phyloP scores from a whole-genome alignment of 192 early-diverging fungal species.

The Entomortierella parvispora region DNA sequence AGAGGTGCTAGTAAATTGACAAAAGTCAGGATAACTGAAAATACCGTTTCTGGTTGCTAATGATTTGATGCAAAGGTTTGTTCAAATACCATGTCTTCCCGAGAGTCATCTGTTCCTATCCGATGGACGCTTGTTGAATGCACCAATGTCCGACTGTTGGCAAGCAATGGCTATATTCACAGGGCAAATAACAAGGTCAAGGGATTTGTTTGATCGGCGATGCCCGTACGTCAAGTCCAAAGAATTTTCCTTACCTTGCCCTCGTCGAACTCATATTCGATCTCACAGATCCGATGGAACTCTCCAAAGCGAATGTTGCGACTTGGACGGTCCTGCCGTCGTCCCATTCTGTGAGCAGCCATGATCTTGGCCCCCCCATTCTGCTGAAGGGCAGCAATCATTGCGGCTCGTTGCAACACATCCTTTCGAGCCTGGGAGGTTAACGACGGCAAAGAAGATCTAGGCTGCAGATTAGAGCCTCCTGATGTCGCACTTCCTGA shows the following conservation, averaged over 20 bases:
- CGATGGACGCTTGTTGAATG: conserved; percentile 24
- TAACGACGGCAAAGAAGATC: conserved; percentile 34
- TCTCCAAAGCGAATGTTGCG: conserved; percentile 43
- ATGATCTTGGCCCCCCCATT: conserved; percentile 46
- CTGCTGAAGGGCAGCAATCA: conserved; percentile 48
- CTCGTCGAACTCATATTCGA: conserved; percentile 37
- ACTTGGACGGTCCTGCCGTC: conserved; percentile 39
- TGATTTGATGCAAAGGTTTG: neutral
- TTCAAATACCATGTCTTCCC: conserved; percentile 30
- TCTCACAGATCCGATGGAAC: conserved; percentile 45
- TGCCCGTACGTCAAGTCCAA: no score
- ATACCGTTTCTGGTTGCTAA: no score
- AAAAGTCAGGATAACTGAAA: no score
- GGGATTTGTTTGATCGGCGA: neutral
- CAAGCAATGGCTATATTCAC: conserved; percentile 29
- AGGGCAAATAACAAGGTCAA: neutral
- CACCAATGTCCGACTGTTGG: conserved; percentile 33
- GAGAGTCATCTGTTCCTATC: conserved; percentile 10
- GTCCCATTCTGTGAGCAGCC: conserved; percentile 22
- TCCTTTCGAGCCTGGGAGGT: conserved; percentile 39
- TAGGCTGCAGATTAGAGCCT: conserved; percentile 9
- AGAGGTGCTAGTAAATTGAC: conserved; percentile 7
- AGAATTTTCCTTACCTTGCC: no score
- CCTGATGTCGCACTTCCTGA: conserved; percentile 3
- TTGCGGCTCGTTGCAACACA: conserved; percentile 41